phyloP scores from a whole-genome alignment of 2,329 filamentous ascomycete genomes.

The Pseudogymnoascus pannorum region DNA sequence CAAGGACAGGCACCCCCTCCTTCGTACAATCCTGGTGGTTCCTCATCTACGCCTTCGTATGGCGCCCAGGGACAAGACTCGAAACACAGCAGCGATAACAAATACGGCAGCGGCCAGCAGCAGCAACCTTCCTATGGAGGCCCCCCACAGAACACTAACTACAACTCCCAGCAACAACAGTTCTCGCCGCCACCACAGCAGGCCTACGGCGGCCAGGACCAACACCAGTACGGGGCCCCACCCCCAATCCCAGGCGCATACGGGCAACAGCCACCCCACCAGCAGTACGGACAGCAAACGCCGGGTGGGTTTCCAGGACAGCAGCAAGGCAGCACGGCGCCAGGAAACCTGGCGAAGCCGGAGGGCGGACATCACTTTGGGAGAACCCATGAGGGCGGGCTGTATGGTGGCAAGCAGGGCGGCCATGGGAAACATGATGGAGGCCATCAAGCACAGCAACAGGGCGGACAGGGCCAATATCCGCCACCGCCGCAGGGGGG shows the following conservation, averaged over 20 bases:
- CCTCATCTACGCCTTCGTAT: constrained; percentile 14
- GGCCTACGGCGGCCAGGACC: constrained; percentile 5
- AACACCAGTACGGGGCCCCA: constrained; percentile 9
- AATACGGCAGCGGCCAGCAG: background rate
- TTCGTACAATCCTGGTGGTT: constrained; percentile 43
- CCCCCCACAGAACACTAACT: constrained; percentile 3
- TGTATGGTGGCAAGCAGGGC: background rate
- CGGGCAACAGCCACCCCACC: background rate
- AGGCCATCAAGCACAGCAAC: background rate
- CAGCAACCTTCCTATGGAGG: constrained; percentile 21
- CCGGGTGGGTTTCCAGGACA: background rate
- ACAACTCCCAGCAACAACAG: constrained; percentile 11
- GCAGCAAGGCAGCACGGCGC: background rate
- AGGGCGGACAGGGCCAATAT: background rate
- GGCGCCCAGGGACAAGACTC: constrained; percentile 9
- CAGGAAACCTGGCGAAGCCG: background rate
- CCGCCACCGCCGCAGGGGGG: background rate
- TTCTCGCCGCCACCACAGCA: constrained; percentile 11
- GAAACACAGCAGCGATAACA: background rate
- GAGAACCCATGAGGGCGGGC: background rate
- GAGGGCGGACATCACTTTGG: background rate
- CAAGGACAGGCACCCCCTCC: constrained; percentile 53
- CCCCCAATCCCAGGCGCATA: background rate
- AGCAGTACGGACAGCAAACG: background rate
- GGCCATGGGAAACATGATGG: background rate